Evolutionary conservation across 306 rosid species (phyloP).

Genomic region (Vigna radiata): DNA sequence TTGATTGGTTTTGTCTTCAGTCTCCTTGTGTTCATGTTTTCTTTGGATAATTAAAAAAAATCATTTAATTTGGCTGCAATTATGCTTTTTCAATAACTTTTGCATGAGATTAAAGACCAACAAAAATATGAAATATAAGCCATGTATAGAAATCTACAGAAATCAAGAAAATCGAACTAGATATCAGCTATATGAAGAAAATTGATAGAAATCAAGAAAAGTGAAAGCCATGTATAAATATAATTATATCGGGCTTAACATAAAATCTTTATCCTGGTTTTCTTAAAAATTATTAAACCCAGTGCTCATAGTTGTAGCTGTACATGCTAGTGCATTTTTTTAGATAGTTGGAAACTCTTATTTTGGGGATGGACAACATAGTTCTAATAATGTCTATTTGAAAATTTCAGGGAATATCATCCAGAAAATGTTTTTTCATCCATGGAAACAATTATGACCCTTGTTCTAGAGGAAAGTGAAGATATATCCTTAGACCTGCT

Average conservation of each 20-base stretch:
- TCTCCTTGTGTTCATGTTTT: background rate
- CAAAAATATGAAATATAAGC: too few species aligned
- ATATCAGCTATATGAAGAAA: background rate
- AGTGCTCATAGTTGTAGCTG: background rate
- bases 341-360: conserved; percentile 19
- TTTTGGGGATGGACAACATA: background rate
- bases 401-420: conserved; percentile 72
- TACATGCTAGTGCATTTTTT: background rate
- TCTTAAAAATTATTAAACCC: background rate
- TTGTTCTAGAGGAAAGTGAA: conserved; percentile 95
- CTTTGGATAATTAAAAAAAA: background rate
- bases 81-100: background rate
- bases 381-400: conserved; percentile 29
- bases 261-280: background rate
- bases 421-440: conserved; percentile 75
- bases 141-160: too few species aligned
- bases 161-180: background rate
- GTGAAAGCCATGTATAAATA: background rate
- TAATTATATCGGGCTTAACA: background rate
- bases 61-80: background rate
- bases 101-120: background rate
- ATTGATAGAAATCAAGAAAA: background rate
- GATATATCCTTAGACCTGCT: conserved; percentile 74
- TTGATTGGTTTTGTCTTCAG: background rate
- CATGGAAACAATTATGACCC: conserved; percentile 90